Base-by-base conservation (phyloP, 768 basidiomycete genomes). In the Mycena rosella region DNA sequence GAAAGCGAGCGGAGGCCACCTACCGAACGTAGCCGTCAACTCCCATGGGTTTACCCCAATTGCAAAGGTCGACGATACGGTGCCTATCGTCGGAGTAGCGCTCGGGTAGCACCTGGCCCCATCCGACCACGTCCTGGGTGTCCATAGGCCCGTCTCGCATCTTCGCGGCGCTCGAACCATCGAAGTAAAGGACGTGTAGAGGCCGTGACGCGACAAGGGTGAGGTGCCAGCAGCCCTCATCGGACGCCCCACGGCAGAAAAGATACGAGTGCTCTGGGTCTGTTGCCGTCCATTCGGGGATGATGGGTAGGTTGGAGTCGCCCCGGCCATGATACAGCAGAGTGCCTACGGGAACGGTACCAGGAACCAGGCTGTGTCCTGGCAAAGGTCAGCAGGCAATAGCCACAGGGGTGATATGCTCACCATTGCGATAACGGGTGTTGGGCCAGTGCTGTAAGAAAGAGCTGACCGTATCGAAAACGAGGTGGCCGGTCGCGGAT, bases 361-460 rank as follows among this genome's bases (percentile, higher is more conserved):
- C 82, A 2, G 79, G 79, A 13, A 82, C 74, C 11, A 81, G 67
- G 48, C 42, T 76, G 34, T 79, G 78, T 1, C 77, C 75, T 78
- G 20, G 4, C 24, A 17, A 40, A 38, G 9, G 38, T 64, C 26
- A 57, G 54, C 36, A 17, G 4, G 24, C 14, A 17, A 63, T 13
- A 13, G 17, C 30, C 10, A 26, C 15, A 20, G 2, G 34, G 2
- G 26, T 13, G 26, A 5, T 9, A 30, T n/a, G 1, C 47, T 14
- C 36, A 65, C 78, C 79, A 56, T 79, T 76, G 20, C 78, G 74
- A 61, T 74, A 77, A 11, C 77, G 73, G 3, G 77, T 77, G 60
- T 79, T 78, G 4, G 81, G 74, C 80, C 80, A 81, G 18, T 74
- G 73, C 51, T 81, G 79, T 24, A 82, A 70, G 14, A 80, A 45